Evolutionary conservation across 345 rosid species (phyloP), one percentile per base, ranked within the genome.

Genomic region (Pugionium dolabratum): DNA sequence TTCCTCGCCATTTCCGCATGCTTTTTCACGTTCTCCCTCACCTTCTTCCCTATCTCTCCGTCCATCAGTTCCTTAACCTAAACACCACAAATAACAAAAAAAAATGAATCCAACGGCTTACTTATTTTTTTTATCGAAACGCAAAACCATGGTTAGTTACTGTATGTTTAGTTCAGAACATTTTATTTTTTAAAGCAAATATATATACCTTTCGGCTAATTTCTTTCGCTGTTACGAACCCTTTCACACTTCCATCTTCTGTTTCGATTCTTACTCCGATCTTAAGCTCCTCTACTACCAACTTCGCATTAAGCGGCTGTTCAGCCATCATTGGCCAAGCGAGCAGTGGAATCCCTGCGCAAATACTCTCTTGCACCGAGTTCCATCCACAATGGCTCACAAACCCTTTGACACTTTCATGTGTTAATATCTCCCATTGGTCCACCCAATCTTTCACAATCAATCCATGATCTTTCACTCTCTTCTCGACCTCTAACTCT

Each of bases 341-440:
- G 1, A 90, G 78, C 29, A 90, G 77, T 0, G 91, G 91, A 5
- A 85, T 81, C 1, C 80, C 90, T 0, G 76, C 83, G 27, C 85
- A 76, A 50, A 90, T 69, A 72, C 88, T 82, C 69, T 90, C 94
- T 60, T 78, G 29, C 4, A 65, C 76, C 1, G 97, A 90, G 65
- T 87, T 90, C 97, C 94, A 87, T 4, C 94, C 97, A 25, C 95
- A 90, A 45, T 90, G 91, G 58, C 88, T 85, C 58, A 85, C 25
- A 58, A 83, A 83, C 9, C 95, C 91, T 72, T 72, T n/a, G n/a
- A 90, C 68, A 7, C 84, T 76, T 4, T n/a, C 62, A 76, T 90
- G 95, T 54, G 6, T 27, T 44, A 87, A 31, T 18, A 87, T 81
- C 66, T 79, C 79, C 50, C 62, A 71, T 67, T 87, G 90, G 3